Evolutionary conservation across 2,329 filamentous ascomycete genomes (phyloP).

Genomic region (Apiospora hydei): DNA sequence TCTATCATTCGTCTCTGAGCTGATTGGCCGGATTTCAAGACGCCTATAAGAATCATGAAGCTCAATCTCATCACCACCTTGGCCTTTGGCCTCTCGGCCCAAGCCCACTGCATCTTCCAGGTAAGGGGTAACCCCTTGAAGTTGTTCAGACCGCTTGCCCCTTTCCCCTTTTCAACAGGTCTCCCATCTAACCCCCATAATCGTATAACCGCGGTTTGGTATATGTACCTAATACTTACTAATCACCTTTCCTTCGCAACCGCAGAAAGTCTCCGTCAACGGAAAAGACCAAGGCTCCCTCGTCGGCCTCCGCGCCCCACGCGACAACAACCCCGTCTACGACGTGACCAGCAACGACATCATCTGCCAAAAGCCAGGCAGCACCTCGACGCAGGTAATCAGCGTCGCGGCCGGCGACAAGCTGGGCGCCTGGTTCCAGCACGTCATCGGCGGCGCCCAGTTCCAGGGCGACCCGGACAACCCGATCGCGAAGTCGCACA

Average conservation of each 20-base stretch:
- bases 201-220: too few relatives aligned
- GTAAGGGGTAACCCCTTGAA: slow-evolving; percentile 33
- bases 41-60: slow-evolving; percentile 43
- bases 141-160: not conserved
- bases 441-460: slow-evolving; percentile 62
- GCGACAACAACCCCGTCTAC: slow-evolving; percentile 61
- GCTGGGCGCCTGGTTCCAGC: slow-evolving; percentile 60
- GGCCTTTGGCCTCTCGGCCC: slow-evolving; percentile 44
- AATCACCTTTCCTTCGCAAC: not conserved
- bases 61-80: slow-evolving; percentile 43
- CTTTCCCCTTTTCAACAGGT: not conserved
- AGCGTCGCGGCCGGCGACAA: slow-evolving; percentile 58
- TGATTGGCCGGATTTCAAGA: not conserved
- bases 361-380: slow-evolving; percentile 55
- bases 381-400: slow-evolving; percentile 52
- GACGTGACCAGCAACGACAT: slow-evolving; percentile 57
- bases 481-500: slow-evolving; percentile 62
- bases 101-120: slow-evolving; percentile 53
- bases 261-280: slow-evolving; percentile 55
- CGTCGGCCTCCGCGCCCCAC: slow-evolving; percentile 55
- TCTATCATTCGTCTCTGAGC: not conserved
- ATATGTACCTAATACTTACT: not conserved
- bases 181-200: too few relatives aligned
- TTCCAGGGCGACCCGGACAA: slow-evolving; percentile 56
- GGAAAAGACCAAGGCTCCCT: slow-evolving; percentile 47